Conservation (phyloP, 1,284 basidiomycete species). For the Puccinia novopanici region DNA sequence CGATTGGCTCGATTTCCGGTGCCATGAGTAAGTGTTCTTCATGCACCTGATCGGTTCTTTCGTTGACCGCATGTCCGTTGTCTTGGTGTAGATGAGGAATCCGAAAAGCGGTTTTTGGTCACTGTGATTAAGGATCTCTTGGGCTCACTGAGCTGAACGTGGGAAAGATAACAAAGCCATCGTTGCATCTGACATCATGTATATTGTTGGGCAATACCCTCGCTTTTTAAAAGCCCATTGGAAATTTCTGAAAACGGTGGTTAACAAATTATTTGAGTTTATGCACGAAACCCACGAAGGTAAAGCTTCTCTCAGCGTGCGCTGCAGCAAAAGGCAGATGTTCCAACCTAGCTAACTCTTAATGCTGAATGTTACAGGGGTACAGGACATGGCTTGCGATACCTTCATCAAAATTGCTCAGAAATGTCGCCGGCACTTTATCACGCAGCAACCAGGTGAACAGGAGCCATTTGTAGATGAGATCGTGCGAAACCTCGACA, state of each 20-base stretch:
- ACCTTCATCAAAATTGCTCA: constrained; percentile 99
- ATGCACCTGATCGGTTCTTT: not conserved
- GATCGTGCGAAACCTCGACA: constrained; percentile 85
- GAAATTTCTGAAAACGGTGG: constrained; percentile 99
- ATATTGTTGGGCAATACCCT: constrained; percentile 99
- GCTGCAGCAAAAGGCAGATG: not conserved
- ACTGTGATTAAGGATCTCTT: constrained; percentile 98
- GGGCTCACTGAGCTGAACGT: constrained; percentile 97
- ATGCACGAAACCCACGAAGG: constrained; percentile 99
- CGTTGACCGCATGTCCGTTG: not conserved
- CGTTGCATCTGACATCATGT: constrained; percentile 99
- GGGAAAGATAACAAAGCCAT: constrained; percentile 99
- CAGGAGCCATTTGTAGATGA: constrained; percentile 98
- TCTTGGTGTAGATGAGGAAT: constrained; percentile 75
- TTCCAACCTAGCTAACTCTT: not conserved
- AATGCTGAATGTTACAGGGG: constrained; percentile 60
- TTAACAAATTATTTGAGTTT: constrained; percentile 99
- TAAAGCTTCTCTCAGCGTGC: not conserved
- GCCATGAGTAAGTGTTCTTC: constrained; percentile 69
- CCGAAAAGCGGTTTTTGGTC: constrained; percentile 97
- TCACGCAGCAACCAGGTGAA: constrained; percentile 97
- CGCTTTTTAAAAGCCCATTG: constrained; percentile 99
- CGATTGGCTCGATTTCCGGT: constrained; percentile 97
- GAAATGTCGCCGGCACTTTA: constrained; percentile 96
- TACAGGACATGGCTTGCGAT: constrained; percentile 99